Evolutionary conservation across 352 stramenopile species (phyloP), one percentile per base, ranked within the genome.

Genomic region (Pythium periplocum): DNA sequence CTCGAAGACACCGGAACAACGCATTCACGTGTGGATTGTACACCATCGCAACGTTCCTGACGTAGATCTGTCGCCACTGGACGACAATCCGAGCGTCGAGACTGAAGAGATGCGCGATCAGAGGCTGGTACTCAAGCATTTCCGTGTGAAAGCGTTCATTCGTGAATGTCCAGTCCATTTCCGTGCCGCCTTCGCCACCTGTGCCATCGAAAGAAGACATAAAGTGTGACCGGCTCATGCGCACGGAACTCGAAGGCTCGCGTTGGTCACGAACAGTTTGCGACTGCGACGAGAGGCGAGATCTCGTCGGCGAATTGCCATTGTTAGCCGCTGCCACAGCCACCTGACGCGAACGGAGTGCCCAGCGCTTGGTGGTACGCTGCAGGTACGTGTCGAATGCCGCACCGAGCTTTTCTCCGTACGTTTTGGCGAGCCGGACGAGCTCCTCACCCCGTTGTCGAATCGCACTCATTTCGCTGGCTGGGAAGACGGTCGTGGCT

Each of bases 401-500:
- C 0, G 41, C 35, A 7, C 61, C 69, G n/a, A 91, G 47, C 35
- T 86, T 87, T n/a, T 86, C 81, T 3, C 60, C 61, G 46, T 86
- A 80, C 4, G n/a, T 46, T 4, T 55, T 60, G 2, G 66, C 64
- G 10, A 91, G 33, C 57, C 68, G 72, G 5, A 48, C 51, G 6
- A 91, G 55, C 41, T 89, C 81, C 1, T 87, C 78, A 12, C 75
- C 71, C 8, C 76, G 76, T 1, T 61, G 42, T 32, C 69, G 70
- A 51, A 91, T 80, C 2, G 78, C 81, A 1, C 48, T 34, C 81
- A 91, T 88, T 32, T 91, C 74, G 49, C 62, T 78, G 6, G 81
- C 78, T 34, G 81, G 81, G 45, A 75, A 88, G 4, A 61, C 48
- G 6, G 62, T 59, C 4, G 78, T 87, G 0, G 80, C 79, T 47